Conservation (phyloP, 805 yeast genomes). For the Metschnikowia matae region DNA sequence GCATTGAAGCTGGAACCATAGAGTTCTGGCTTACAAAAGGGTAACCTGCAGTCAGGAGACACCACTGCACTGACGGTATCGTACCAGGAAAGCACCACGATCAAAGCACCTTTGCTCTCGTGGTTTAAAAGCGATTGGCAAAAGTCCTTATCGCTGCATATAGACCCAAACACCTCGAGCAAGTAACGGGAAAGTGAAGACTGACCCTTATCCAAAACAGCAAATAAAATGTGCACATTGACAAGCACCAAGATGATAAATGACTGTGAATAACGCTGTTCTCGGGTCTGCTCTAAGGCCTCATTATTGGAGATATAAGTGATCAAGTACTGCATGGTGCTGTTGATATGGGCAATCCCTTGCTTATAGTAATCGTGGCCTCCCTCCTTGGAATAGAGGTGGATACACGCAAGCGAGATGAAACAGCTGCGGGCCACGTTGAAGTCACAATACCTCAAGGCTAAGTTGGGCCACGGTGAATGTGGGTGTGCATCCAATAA, state of each 20-base stretch:
- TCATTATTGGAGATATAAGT: slow-evolving; percentile 30
- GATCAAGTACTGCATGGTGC: slow-evolving; percentile 52
- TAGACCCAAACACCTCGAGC: slow-evolving; percentile 46
- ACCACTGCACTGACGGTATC: slow-evolving; percentile 55
- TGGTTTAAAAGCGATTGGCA: slow-evolving; percentile 40
- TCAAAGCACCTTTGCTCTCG: slow-evolving; percentile 47
- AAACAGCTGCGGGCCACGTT: slow-evolving; percentile 57
- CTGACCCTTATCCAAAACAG: slow-evolving; percentile 51
- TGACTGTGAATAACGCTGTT: slow-evolving; percentile 14
- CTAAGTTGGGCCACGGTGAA: slow-evolving; percentile 59
- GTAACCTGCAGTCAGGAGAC: slow-evolving; percentile 54
- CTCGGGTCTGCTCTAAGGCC: slow-evolving; percentile 3
- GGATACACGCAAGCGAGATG: slow-evolving; percentile 53
- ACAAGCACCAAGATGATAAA: slow-evolving; percentile 47
- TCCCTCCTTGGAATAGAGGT: slow-evolving; percentile 48
- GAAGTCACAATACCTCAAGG: slow-evolving; percentile 53
- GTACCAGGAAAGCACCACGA: slow-evolving; percentile 55
- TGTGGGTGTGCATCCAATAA: slow-evolving; percentile 57
- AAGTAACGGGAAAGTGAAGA: slow-evolving; percentile 49
- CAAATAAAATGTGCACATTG: slow-evolving; percentile 52
- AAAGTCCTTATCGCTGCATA: slow-evolving; percentile 42
- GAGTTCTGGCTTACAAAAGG: slow-evolving; percentile 51
- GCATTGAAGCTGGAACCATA: slow-evolving; percentile 42
- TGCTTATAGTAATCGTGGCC: slow-evolving; percentile 48
- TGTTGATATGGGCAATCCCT: slow-evolving; percentile 52